Base-by-base conservation (phyloP, 1,139 yeast species). In the Pichia norvegensis region DNA sequence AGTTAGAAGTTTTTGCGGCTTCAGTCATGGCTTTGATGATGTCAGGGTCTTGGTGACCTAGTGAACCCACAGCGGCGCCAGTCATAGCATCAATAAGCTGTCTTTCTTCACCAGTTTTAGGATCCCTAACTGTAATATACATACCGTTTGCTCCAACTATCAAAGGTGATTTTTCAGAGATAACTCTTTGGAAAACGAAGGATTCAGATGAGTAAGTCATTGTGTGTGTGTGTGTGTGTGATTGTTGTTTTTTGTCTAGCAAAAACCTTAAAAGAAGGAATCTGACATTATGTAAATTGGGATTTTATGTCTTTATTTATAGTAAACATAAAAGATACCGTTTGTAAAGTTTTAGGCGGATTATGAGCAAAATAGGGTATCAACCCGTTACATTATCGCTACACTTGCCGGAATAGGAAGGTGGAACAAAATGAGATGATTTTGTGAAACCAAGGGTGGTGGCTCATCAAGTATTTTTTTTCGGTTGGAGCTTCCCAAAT, bases 21-120 rank as follows among this genome's bases (percentile, higher is more conserved):
- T 72, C 69, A 42, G 62, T 64, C 66, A 78, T 73, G 38, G 67
- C 69, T n/a, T 68, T 66, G 38, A 66, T 61, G 40, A 75, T 73
- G 33, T 76, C 81, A 38, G 68, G 67, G 55, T 79, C 82, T 40
- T 73, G 73, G 36, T 61, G 79, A 17, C 82, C 82, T 44, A 78
- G 64, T 2, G 81, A 75, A 29, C 78, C 78, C 37, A 78, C 84
- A 29, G 84, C 83, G 6, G 84, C 84, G 52, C 84, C 84, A n/a
- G 82, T 74, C 55, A 70, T 63, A 35, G 74, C 81, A 58, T 79
- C 84, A 38, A 76, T 61, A 17, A 76, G 51, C 21, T 62, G 66
- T 33, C 57, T 65, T 43, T 60, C 57, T 44, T 67, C 67, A 38
- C 72, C 72, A 33, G 79, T 74, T 36, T 62, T 60, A 40, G 75